Percentiles rank a stretch among this genome's conserved stretches.
These are phyloP conservation scores for Xylariaceae sp. DNA, from an alignment of 2,329 filamentous ascomycete species.

Conservation along the genomic window DNA sequence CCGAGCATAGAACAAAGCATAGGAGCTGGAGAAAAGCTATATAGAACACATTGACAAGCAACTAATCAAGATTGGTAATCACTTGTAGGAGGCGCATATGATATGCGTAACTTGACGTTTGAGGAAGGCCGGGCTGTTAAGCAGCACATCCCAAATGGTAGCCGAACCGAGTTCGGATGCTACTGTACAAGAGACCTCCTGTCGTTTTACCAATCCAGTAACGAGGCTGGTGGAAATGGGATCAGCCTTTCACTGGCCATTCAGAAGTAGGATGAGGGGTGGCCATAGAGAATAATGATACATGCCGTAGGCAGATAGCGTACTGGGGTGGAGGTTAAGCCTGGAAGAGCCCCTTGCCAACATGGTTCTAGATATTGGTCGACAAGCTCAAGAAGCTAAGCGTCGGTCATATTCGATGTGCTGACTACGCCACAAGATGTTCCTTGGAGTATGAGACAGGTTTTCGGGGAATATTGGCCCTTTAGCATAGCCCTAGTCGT, in stretches of 20 bases:
- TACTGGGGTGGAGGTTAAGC: no score
- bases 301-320: no score
- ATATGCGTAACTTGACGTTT: not conserved
- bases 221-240: conserved; percentile 4
- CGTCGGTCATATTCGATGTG: no score
- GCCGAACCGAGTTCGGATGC: not conserved
- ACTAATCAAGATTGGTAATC: conserved; percentile 6
- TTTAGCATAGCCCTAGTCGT: not conserved
- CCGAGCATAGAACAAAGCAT: no score
- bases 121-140: not conserved
- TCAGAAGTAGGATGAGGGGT: conserved; percentile 1
- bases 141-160: not conserved
- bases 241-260: conserved; percentile 18
- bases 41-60: not conserved
- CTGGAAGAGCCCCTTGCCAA: no score
- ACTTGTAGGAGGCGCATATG: not conserved
- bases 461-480: not conserved
- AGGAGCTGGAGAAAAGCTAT: not conserved
- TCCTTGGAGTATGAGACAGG: no score
- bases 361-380: no score
- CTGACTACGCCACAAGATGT: no score
- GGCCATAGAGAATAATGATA: conserved; percentile 4
- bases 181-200: conserved; percentile 8
- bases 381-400: no score
- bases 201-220: conserved; percentile 5